Base-by-base conservation (phyloP, 768 basidiomycete genomes). In the Epithele typhae region DNA sequence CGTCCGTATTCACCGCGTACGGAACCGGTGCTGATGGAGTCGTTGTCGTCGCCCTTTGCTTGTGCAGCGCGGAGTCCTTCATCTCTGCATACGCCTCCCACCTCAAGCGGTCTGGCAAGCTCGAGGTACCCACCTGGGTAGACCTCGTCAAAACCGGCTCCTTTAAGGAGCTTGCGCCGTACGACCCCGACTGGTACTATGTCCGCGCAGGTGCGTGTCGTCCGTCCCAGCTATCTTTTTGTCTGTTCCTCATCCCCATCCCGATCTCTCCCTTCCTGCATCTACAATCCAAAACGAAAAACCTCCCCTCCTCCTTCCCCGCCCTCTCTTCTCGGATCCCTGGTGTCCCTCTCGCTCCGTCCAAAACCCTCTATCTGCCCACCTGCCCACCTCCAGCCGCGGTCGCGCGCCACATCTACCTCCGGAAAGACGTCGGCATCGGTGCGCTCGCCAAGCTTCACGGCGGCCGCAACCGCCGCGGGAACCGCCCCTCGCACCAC, bases 131-230 rank as follows among this genome's bases (percentile, higher is more conserved):
- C 59, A 85, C 82, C 70, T 98, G 95, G 95, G 95, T 90, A 52
- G 95, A 96, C 70, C 74, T 97, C 60, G 96, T 99, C 68, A 99
- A 99, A 79, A 99, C 96, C 52, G 95, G 91, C 67, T 75, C 87
- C 50, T 93, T 77, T 80, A 98, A 98, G 72, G 96, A 99, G 74
- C 90, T 96, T 51, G 95, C 94, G 44, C 96, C 96, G 45, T 97
- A 97, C 74, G 92, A 98, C 72, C 89, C 92, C 35, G 96, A 99
- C 71, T 99, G 96, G 96, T 99, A 84, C 81, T 99, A 98, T 74
- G 78, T 95, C 67, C 92, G 96, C 63, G 90, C 95, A 72, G 94
- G 94, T 96, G 63, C 66, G 83, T 79, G 35, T n/a, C n/a, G n/a
- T n/a, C n/a, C 32, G 14, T 43, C n/a, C 17, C 11, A 10, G 15